Base-by-base conservation (phyloP, 2,329 filamentous ascomycete genomes). In the Fusarium bactridioides region DNA sequence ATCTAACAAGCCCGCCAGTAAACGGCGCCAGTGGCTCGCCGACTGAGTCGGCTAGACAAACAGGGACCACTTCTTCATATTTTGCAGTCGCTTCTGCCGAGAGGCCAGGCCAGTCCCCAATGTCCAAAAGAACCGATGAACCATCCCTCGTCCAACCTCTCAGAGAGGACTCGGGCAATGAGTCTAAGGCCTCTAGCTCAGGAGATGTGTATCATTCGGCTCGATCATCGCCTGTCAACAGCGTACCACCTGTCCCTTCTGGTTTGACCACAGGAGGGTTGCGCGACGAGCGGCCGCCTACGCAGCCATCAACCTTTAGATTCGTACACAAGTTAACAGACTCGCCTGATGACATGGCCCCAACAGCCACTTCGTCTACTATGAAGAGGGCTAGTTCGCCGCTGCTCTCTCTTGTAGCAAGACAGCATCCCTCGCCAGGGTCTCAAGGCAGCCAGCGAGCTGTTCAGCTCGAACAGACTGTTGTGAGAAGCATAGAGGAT, bases 131-230 rank as follows among this genome's bases (percentile, higher is more conserved):
- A 31, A 64, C 60, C 31, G 67, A 72, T 43, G 65, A 71, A 35
- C 53, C 64, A 23, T 69, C 74, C 44, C 69, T 76, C 13, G 50
- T 67, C 25, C 59, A 44, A 18, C 69, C 64, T 40, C 67, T 77
- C 31, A 70, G 72, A 25, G 72, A 75, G 27, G 64, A 74, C 43
- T 69, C 74, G 12, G 67, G 63, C 44, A 59, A 72, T 19, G 76
- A 70, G 25, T 61, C 63, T 37, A 74, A 74, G 61, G 57, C 60
- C 44, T 72, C 68, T 40, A 65, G 62, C 53, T 70, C 74, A 41
- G 64, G 54, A 23, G 67, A 76, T 33, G 62, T 62, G 13, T 72
- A 69, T 44, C 65, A 70, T 60, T 78, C 77, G 19, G 76, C 77
- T 21, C 69, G 57, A 10, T 70, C 74, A 10, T 78, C 77, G 3